Conservation (phyloP, 306 rosid genomes). For the Cotoneaster glaucophyllus region DNA sequence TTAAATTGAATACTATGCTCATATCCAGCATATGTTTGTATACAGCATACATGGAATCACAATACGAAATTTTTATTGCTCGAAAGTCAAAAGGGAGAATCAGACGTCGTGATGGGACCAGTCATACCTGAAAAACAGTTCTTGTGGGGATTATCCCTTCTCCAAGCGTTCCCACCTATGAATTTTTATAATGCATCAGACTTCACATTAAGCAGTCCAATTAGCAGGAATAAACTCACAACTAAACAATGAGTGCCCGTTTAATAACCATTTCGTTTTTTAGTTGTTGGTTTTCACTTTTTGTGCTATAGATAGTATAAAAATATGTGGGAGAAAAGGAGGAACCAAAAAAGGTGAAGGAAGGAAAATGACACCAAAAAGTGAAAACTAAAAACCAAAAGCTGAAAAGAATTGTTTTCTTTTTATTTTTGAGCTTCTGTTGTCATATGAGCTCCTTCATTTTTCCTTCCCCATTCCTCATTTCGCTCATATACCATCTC, state of each 20-base stretch:
- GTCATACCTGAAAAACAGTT: slow-evolving; percentile 28
- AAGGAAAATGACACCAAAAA: too few relatives aligned
- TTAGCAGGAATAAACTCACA: background rate
- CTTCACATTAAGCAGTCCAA: slow-evolving; percentile 2
- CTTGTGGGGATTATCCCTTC: slow-evolving; percentile 26
- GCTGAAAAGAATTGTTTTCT: too few relatives aligned
- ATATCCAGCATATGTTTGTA: background rate
- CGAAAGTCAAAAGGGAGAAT: background rate
- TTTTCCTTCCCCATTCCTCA: too few relatives aligned
- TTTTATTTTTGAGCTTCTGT: too few relatives aligned
- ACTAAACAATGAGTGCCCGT: background rate
- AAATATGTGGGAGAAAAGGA: background rate
- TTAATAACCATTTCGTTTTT: too few relatives aligned
- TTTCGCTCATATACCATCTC: too few relatives aligned
- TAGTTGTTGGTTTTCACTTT: too few relatives aligned
- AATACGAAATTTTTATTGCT: background rate
- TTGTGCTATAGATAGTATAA: too few relatives aligned
- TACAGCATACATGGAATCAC: background rate
- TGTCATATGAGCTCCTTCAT: too few relatives aligned
- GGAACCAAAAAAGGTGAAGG: too few relatives aligned
- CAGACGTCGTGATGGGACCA: background rate
- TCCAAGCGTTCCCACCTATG: slow-evolving; percentile 38
- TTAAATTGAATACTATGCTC: background rate
- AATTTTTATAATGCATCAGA: slow-evolving; percentile 8
- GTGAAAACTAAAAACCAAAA: too few relatives aligned